Evolutionary conservation across 2,329 filamentous ascomycete genomes (phyloP), one percentile per base, ranked within the genome.

Genomic region (Curvularia spicifera): DNA sequence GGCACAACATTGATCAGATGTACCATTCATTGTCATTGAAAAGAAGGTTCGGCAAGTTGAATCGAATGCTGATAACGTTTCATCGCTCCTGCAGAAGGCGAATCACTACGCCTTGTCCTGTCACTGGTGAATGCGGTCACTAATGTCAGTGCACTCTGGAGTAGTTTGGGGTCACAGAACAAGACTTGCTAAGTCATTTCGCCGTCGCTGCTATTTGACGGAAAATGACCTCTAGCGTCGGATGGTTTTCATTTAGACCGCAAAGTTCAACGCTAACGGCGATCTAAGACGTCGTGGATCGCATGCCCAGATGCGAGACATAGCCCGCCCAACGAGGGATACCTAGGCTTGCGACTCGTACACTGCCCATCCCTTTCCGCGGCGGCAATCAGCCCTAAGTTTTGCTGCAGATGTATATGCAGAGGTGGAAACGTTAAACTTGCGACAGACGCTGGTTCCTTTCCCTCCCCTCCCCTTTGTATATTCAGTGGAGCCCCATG

Each of bases 201-300:
- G 42, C 26, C 22, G 35, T 35, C 15, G 12, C 18, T 47, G 5
- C 44, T 47, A 9, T 47, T 8, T 31, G 44, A 26, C 22, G 42
- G 42, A 13, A 28, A 44, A 28, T 44, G 7, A 28, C 22, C 8
- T 4, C 2, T 44, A 44, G 42, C 42, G 9, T n/a, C 29, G 51
- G 44, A 33, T 49, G 37, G 54, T 47, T 44, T 6, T 22, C 33
- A 40, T 39, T 35, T 44, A 8, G 22, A 12, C 43, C 51, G 28
- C 35, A 57, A 35, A 26, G 53, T n/a, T 35, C 40, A 47, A 55
- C 53, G 51, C 50, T 57, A 57, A 45, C 44, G 47, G 44, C 29
- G 35, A 40, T 45, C 24, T 54, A 44, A 44, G 13, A 57, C 47
- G 28, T 26, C 28, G 53, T 43, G 40, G 43, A 43, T 46, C 40